Evolutionary conservation across 2,329 filamentous ascomycete genomes (phyloP).

Genomic region (Cladophialophora exuberans): DNA sequence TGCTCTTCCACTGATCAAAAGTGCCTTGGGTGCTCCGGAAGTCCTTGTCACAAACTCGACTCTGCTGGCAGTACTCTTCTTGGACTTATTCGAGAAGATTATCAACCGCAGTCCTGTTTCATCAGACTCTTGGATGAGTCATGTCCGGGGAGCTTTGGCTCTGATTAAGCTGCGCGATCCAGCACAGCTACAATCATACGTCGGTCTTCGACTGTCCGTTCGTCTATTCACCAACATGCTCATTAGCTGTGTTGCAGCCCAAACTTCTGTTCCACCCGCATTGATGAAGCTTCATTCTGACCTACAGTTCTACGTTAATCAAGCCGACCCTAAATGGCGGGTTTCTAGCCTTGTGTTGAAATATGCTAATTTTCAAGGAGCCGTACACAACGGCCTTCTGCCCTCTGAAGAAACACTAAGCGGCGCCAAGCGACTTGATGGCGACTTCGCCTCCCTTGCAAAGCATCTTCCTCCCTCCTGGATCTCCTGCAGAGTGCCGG

Average conservation of each 20-base stretch:
- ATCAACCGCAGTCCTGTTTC: constrained; percentile 21
- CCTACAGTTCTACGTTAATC: constrained; percentile 33
- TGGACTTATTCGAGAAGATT: constrained; percentile 42
- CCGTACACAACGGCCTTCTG: constrained; percentile 25
- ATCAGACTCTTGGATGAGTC: constrained; percentile 42
- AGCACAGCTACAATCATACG: constrained; percentile 34
- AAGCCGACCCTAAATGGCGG: constrained; percentile 38
- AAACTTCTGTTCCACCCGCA: constrained; percentile 43
- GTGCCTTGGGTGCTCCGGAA: constrained; percentile 37
- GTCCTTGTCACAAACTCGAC: constrained; percentile 38
- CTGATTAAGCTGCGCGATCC: constrained; percentile 39
- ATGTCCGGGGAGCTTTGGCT: constrained; percentile 41
- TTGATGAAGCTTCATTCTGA: constrained; percentile 45
- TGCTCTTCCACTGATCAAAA: constrained; percentile 40
- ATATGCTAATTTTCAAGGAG: constrained; percentile 33
- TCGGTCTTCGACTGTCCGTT: constrained; percentile 29
- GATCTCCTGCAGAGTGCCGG: constrained; percentile 15
- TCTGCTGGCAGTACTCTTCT: constrained; percentile 40
- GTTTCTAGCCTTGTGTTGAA: constrained; percentile 37
- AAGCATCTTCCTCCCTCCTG: constrained; percentile 22
- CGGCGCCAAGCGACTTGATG: constrained; percentile 34
- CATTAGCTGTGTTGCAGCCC: constrained; percentile 36
- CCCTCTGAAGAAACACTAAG: constrained; percentile 26
- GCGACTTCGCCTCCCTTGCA: constrained; percentile 32
- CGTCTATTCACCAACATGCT: constrained; percentile 36